Base-by-base conservation (phyloP, 257 asterid genomes). In the Salvia miltiorrhiza region DNA sequence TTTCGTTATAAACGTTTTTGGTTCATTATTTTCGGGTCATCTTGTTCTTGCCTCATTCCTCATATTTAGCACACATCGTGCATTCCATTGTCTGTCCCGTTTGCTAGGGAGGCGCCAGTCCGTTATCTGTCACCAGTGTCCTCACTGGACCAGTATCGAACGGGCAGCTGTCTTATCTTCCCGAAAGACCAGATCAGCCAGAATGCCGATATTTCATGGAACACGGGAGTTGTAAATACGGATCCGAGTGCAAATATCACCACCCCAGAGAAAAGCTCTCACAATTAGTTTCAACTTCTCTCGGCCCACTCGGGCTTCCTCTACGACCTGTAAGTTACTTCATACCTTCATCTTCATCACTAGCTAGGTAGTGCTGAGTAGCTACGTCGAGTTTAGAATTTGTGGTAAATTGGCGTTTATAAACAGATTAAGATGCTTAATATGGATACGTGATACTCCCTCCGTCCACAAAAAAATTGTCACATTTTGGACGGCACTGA, bases 111-210 rank as follows among this genome's bases (percentile, higher is more conserved):
- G 47, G 70, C 48, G 59, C 75, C 14, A 58, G 59, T 52, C 84
- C 84, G 66, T 21, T 72, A 37, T 64, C 84, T 37, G 71, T 71
- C 59, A 20, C 81, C 24, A 32, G 73, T 77, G 67, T 73, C 54
- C 79, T 78, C 57, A 74, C 72, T 73, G 69, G 79, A 54, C 81
- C 80, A 24, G 81, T 61, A 43, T 28, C 81, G 24, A 79, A 70
- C 40, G 83, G 89, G 11, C 84, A 74, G 66, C 45, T 75, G 58
- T 49, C 87, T n/a, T 65, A 81, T 75, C 84, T 83, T 47, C 95
- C 95, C 1, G 88, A 87, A 41, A 73, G 89, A 70, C 95, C 95
- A 37, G 91, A 83, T 78, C 90, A 81, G 73, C 95, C 89, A 16
- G 87, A 87, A 73, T 87, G 91, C 80, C 86, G 87, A 14, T 77